Evolutionary conservation across 2,329 filamentous ascomycete species (phyloP).

Genomic region (Botrytis squamosa): DNA sequence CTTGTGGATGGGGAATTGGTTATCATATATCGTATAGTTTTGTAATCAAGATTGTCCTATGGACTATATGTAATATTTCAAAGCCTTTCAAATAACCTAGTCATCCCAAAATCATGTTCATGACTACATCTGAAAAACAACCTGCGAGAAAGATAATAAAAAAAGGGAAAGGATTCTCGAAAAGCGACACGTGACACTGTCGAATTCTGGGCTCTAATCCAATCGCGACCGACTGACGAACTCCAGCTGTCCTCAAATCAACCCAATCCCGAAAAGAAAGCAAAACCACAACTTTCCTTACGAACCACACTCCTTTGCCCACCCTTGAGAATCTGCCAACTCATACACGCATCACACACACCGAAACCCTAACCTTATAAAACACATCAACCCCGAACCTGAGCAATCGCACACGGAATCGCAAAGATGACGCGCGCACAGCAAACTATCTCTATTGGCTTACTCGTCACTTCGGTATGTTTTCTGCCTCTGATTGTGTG

Average conservation of each 20-base stretch:
- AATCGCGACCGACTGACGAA: constrained; percentile 4
- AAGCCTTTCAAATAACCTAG: neutral
- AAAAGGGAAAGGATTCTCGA: neutral
- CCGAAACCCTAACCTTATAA: constrained; percentile 19
- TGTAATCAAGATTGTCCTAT: constrained; percentile 24
- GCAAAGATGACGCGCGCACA: constrained; percentile 86
- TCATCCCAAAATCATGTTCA: neutral
- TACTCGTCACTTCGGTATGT: constrained; percentile 81
- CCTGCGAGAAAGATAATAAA: neutral
- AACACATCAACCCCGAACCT: constrained; percentile 17
- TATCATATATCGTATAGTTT: constrained; percentile 14
- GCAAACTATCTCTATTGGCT: constrained; percentile 84
- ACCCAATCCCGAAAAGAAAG: constrained; percentile 1
- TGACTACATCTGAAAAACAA: neutral
- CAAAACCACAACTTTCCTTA: constrained; percentile 27
- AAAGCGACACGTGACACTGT: neutral
- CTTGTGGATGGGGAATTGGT: neutral
- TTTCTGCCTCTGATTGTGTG: constrained; percentile 4
- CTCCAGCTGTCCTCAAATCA: constrained; percentile 28
- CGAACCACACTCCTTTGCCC: constrained; percentile 37
- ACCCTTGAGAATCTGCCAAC: constrained; percentile 21
- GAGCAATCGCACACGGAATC: constrained; percentile 16
- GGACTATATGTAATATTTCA: constrained; percentile 9
- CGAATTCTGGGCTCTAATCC: neutral
- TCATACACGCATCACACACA: constrained; percentile 20